Evolutionary conservation across 2,329 filamentous ascomycete species (phyloP).

Genomic region (Capronia americana): DNA sequence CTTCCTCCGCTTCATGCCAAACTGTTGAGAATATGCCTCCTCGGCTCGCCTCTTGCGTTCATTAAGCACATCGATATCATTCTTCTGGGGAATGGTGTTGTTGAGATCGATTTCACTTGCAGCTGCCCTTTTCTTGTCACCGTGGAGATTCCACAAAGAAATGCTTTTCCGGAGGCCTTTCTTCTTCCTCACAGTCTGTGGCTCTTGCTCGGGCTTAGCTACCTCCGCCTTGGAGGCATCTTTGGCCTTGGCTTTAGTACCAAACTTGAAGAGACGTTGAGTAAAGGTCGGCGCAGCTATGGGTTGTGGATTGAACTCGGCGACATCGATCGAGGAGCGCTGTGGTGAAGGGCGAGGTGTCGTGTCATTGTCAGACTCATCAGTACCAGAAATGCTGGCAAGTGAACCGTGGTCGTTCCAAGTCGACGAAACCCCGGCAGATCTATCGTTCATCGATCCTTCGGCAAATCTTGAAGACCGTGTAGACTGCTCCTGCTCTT

Average conservation of each 20-base stretch:
- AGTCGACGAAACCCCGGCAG: constrained; percentile 37
- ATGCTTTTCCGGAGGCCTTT: constrained; percentile 39
- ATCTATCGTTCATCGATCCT: constrained; percentile 83
- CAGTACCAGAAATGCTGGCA: constrained; percentile 22
- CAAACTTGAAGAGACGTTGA: constrained; percentile 33
- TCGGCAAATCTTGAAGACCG: constrained; percentile 69
- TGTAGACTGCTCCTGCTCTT: constrained; percentile 6
- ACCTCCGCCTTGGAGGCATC: constrained; percentile 15
- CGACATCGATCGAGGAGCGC: constrained; percentile 35
- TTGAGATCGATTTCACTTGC: background rate
- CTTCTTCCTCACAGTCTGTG: constrained; percentile 28
- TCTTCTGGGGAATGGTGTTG: constrained; percentile 16
- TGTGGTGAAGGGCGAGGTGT: constrained; percentile 31
- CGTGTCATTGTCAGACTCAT: constrained; percentile 29
- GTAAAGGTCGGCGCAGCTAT: constrained; percentile 35
- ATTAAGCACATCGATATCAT: constrained; percentile 33
- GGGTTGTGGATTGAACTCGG: constrained; percentile 37
- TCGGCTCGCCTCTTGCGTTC: constrained; percentile 41
- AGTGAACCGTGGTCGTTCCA: constrained; percentile 34
- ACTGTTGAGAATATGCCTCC: constrained; percentile 38
- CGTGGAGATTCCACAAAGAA: constrained; percentile 38
- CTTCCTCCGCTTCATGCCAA: constrained; percentile 39
- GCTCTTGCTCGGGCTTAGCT: constrained; percentile 13
- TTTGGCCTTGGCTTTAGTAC: constrained; percentile 30
- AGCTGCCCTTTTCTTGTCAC: constrained; percentile 27